phyloP scores from a whole-genome alignment of 2,329 filamentous ascomycete genomes.

The Diaporthe caulivora region DNA sequence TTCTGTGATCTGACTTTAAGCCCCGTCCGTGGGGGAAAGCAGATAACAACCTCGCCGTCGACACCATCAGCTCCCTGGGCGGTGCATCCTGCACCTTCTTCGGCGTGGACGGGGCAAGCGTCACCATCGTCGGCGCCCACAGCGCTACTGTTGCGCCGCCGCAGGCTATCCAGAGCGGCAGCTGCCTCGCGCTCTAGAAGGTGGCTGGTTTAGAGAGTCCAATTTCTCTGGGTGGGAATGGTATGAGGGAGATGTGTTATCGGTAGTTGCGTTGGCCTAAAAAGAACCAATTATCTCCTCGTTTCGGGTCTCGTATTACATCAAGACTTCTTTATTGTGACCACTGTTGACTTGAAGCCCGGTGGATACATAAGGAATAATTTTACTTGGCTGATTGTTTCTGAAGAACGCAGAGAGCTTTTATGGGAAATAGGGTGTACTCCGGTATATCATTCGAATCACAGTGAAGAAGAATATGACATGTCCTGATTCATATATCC shows the following conservation, averaged over 20 bases:
- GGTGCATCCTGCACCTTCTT: slow-evolving; percentile 14
- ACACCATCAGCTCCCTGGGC: slow-evolving; percentile 25
- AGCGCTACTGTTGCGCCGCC: slow-evolving; percentile 16
- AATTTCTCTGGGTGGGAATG: background rate
- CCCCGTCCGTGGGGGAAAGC: background rate
- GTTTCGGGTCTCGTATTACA: too few relatives aligned
- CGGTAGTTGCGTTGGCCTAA: background rate
- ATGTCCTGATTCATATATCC: too few relatives aligned
- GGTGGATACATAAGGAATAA: too few relatives aligned
- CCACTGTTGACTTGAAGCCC: too few relatives aligned
- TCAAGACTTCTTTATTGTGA: too few relatives aligned
- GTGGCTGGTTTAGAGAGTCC: too few relatives aligned
- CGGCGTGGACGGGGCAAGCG: background rate
- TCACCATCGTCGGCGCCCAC: slow-evolving; percentile 21
- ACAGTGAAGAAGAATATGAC: too few relatives aligned
- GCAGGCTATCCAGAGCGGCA: slow-evolving; percentile 26
- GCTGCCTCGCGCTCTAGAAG: slow-evolving; percentile 14
- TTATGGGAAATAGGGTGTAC: too few relatives aligned
- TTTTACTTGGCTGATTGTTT: too few relatives aligned
- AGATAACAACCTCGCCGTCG: slow-evolving; percentile 28
- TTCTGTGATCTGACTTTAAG: background rate
- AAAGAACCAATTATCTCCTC: background rate
- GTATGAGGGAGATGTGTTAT: background rate
- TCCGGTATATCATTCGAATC: too few relatives aligned
- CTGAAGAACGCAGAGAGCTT: too few relatives aligned